Evolutionary conservation across 257 asterid species (phyloP), one percentile per base, ranked within the genome.

Genomic region (Verbascum thapsus): DNA sequence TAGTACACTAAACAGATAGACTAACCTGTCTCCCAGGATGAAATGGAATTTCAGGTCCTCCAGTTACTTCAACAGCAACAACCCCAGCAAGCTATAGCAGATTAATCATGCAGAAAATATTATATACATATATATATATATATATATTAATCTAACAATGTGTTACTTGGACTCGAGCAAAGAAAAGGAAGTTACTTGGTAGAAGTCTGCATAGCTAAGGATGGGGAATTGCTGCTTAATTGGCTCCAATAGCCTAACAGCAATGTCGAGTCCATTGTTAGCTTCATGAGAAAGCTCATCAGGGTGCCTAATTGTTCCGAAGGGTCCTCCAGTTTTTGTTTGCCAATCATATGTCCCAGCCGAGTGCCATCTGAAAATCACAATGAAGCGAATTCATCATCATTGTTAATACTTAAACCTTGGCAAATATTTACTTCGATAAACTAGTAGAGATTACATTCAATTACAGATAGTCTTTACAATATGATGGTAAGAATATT

Each of bases 321-420:
- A 88, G 7, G 96, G 96, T 12, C 96, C 96, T 16, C 90, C 95
- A 2, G 90, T 83, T 74, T 80, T 88, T 16, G 88, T 81, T 64
- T 75, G 60, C 64, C 78, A 74, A 70, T 88, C 95, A 67, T 79
- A 85, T 0, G 84, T 72, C 53, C 80, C 80, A 51, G 81, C 80
- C 3, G 83, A 66, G 68, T 73, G 85, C 83, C 82, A 78, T 56
- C 87, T 78, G 61, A 64, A 18, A 7, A 71, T 39, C 54, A 59
- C 37, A 54, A 48, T 11, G 4, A 30, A 39, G 19, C 23, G 16
- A 19, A 32, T 20, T 9, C 11, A 5, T 35, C 37, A 48, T 8
- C 72, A 37, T 41, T 3, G 3, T 42, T 13, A 7, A 48, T 22
- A 38, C 32, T 13, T 8, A 12, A 16, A 58, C 15, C 15, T 26